Evolutionary conservation across 345 rosid genomes (phyloP).

Genomic region (Heritiera littoralis): DNA sequence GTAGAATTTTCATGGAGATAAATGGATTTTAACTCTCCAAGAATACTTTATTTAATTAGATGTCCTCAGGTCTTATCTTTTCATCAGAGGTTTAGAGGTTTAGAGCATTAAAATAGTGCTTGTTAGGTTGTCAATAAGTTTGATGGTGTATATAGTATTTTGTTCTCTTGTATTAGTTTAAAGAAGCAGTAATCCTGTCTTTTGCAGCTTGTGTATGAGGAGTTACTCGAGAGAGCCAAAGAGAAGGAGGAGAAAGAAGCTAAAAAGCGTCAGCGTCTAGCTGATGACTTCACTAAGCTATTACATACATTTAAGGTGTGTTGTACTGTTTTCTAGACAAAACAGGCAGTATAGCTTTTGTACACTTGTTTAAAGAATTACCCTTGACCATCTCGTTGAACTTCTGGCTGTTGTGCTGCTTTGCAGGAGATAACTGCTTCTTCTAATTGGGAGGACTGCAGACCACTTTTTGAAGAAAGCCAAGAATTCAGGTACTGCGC

Average conservation of each 20-base stretch:
- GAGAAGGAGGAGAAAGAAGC: constrained; percentile 98
- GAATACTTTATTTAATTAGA: background rate
- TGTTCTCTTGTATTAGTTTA: constrained; percentile 1
- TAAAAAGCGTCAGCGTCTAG: constrained; percentile 80
- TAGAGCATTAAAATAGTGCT: background rate
- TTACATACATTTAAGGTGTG: constrained; percentile 69
- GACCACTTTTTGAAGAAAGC: constrained; percentile 72
- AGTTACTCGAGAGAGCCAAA: constrained; percentile 76
- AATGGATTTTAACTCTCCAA: background rate
- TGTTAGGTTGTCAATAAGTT: background rate
- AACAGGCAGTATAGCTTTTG: background rate
- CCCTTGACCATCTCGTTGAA: background rate
- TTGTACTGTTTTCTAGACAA: constrained; percentile 6
- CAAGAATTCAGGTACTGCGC: constrained; percentile 70
- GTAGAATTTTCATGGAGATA: background rate
- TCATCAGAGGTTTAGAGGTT: background rate
- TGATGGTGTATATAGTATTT: background rate
- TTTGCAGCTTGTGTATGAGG: constrained; percentile 80
- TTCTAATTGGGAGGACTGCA: constrained; percentile 84
- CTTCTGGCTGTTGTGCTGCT: constrained; percentile 21
- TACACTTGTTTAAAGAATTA: background rate
- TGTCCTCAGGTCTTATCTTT: background rate
- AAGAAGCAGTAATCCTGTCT: background rate
- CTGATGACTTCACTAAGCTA: constrained; percentile 79
- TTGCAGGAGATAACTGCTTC: constrained; percentile 73